phyloP scores from a whole-genome alignment of 768 basidiomycete genomes.

The Symmetrospora coprosmae region DNA sequence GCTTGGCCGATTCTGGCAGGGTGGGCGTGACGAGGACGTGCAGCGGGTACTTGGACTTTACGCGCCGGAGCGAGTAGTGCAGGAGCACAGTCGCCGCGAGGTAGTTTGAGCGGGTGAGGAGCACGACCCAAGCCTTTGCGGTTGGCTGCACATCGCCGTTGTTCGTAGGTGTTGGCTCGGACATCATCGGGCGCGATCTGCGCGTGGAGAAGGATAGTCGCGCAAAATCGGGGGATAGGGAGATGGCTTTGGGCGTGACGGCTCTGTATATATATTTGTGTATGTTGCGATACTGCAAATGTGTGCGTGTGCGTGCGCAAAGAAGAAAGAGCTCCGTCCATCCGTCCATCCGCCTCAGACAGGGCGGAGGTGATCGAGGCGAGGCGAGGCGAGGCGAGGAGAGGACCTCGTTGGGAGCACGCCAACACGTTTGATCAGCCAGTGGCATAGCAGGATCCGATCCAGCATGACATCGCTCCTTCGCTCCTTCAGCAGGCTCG shows the following conservation, averaged over 20 bases:
- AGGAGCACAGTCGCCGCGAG: constrained; percentile 44
- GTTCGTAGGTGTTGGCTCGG: too few species aligned
- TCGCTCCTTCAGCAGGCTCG: too few species aligned
- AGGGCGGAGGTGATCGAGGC: too few species aligned
- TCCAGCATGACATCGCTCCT: too few species aligned
- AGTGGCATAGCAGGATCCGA: too few species aligned
- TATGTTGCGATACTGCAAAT: not conserved
- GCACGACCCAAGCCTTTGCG: constrained; percentile 16
- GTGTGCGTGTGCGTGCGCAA: not conserved
- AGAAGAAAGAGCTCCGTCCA: too few species aligned
- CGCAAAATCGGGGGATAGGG: not conserved
- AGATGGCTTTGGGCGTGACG: not conserved
- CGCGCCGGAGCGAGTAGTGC: constrained; percentile 45
- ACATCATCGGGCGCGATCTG: not conserved
- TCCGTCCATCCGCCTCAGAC: too few species aligned
- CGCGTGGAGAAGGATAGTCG: not conserved
- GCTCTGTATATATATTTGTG: too few species aligned
- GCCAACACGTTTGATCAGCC: too few species aligned
- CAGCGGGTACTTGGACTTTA: constrained; percentile 56
- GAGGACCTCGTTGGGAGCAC: too few species aligned
- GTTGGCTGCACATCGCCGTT: too few species aligned
- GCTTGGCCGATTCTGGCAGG: constrained; percentile 45
- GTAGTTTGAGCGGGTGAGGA: constrained; percentile 18
- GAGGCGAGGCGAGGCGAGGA: too few species aligned
- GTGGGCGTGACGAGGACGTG: constrained; percentile 59